A percentile compares a stretch with the other conserved stretches of the same genome.
Evolutionary conservation across 1,284 basidiomycete species (phyloP).

Genomic region (Microbotryum scabiosae): DNA sequence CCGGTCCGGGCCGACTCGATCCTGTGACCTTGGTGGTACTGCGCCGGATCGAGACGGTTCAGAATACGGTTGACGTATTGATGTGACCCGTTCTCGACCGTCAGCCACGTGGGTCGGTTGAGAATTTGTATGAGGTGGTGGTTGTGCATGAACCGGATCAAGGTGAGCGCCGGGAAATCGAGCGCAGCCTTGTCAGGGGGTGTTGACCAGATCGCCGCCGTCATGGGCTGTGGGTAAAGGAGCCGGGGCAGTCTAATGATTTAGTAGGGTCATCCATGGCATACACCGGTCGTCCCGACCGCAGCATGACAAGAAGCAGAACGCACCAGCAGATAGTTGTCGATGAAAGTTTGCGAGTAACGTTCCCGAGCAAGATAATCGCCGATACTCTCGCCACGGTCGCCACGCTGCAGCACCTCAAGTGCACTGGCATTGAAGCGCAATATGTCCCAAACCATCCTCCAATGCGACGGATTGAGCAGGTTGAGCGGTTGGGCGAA

Average conservation of each 20-base stretch:
- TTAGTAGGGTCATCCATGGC: neutral
- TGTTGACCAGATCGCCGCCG: conserved; percentile 71
- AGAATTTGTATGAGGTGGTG: conserved; percentile 68
- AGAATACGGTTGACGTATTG: conserved; percentile 59
- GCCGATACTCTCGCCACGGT: conserved; percentile 49
- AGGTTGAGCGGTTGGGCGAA: conserved; percentile 60
- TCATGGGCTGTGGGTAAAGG: conserved; percentile 55
- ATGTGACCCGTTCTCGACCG: conserved; percentile 63
- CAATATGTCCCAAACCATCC: conserved; percentile 65
- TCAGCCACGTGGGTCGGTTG: conserved; percentile 67
- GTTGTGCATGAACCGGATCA: conserved; percentile 70
- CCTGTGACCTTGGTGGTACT: conserved; percentile 52
- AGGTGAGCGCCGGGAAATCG: conserved; percentile 63
- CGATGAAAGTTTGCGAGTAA: conserved; percentile 60
- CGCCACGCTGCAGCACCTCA: conserved; percentile 35
- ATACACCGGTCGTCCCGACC: too few species aligned
- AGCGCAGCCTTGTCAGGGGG: conserved; percentile 61
- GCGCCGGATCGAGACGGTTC: conserved; percentile 48
- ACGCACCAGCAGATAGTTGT: conserved; percentile 70
- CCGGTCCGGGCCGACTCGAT: conserved; percentile 22
- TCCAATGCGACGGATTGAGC: conserved; percentile 61
- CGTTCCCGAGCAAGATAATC: conserved; percentile 59
- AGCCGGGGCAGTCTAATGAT: neutral
- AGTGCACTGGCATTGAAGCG: conserved; percentile 65
- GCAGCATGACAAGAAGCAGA: neutral